Base-by-base conservation (phyloP, 169 alveolate species). In the Plasmodium coatneyi region DNA sequence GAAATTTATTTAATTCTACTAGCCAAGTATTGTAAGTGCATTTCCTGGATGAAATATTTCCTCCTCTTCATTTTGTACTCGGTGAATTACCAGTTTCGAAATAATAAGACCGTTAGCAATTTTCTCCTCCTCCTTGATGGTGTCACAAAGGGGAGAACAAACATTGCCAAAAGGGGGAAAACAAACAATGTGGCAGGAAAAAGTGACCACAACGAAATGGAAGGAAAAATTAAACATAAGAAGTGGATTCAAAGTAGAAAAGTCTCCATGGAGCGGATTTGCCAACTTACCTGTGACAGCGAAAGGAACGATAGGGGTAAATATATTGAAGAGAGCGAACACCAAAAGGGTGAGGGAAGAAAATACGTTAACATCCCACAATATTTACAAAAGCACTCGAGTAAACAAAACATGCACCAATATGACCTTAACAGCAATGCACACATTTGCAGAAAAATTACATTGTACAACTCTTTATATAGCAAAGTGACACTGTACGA, bases 11-110 rank as follows among this genome's bases (percentile, higher is more conserved):
- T 89, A 89, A 89, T 89, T 41, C 60, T 89, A 66, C 60, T 89
- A 89, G 94, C 94, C 14, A 89, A 56, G 19, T 89, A 66, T 56
- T 80, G 34, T 41, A 78, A 78, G 52, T 54, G 81, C 32, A 39
- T 89, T 22, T 19, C 70, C 41, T 89, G 94, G 94, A 25, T 89
- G 12, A 89, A 89, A 89, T 79, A 89, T 66, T 89, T 89, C 71
- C 71, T 89, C 49, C 43, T 78, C 43, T 89, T 89, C 52, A 89
- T 89, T 89, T 49, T 89, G 71, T 89, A 79, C 36, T 89, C 94
- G 3, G 90, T 89, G 49, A 89, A 89, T 79, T 78, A 56, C 34
- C 94, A 89, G 49, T 79, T 89, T 89, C 80, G 54, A 16, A 52
- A 72, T 79, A 89, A 80, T 41, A 56, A 78, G 28, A 28, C 34